Evolutionary conservation across 2,329 filamentous ascomycete species (phyloP), one percentile per base, ranked within the genome.

Genomic region (Aspergillus tubingensis): DNA sequence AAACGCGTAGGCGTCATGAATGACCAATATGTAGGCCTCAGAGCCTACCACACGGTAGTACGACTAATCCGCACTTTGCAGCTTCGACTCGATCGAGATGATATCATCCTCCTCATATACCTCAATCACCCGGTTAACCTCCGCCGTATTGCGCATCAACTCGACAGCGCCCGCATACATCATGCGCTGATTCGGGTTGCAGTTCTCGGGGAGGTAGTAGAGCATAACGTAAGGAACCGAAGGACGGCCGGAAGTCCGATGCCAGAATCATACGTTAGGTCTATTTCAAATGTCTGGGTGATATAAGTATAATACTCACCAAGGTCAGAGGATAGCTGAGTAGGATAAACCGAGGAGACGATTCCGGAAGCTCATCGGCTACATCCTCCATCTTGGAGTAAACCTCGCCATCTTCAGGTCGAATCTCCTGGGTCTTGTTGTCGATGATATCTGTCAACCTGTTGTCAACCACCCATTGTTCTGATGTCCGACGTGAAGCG

Each of bases 101-200:
- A 98, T 74, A 57, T 97, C 94, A 57, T 96, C 92, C 3, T 85
- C 84, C 19, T 85, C 88, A 68, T 91, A 87, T 52, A 98, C 87
- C 76, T 98, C 94, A 63, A 99, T 86, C 25, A 98, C 89, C 67
- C 86, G 87, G 57, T 90, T 89, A n/a, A 92, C 93, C 80, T 97
- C 92, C 61, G 91, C 91, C 57, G 91, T 96, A 73, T 91, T 96
- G 65, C 93, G 87, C 89, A 98, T 92, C 76, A 98, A 79, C 80
- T 99, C 95, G 79, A 97, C 96, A 47, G 95, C 95, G 41, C 93
- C 91, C 30, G 95, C 95, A 76, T 98, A 99, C 74, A 95, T 81
- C 95, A 98, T 98, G 68, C 91, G 87, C 72, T 90, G 82, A 72
- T 93, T 91, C 67, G 85, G 86, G 75, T 96, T 97, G 80, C 91